These are phyloP conservation scores for Clitopilus hobsonii DNA, from an alignment of 768 basidiomycete genomes.

Conservation along the genomic window DNA sequence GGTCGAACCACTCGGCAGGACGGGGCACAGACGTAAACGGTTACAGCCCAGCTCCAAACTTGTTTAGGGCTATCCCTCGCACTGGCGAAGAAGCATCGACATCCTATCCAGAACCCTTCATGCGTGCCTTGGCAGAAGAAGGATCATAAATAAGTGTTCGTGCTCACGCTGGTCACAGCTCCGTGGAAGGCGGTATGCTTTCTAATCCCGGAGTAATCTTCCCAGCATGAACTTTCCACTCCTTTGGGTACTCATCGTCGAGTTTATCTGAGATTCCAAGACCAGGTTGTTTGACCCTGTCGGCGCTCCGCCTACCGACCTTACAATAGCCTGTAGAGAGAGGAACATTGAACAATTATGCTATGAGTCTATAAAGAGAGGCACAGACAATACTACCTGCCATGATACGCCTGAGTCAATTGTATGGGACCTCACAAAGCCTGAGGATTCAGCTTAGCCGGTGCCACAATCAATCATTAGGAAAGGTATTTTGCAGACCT, in stretches of 20 bases:
- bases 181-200: conserved; percentile 40
- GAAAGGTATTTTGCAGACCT: background rate
- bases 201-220: conserved; percentile 32
- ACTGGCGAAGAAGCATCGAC: conserved; percentile 10
- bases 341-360: background rate
- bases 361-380: background rate
- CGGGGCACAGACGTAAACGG: conserved; percentile 30
- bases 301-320: background rate
- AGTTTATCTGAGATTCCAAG: conserved; percentile 35
- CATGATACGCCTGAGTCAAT: background rate
- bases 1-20: too few species aligned
- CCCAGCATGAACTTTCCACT: conserved; percentile 36
- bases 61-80: conserved; percentile 15
- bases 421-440: background rate
- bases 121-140: conserved; percentile 19
- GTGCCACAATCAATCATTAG: background rate
- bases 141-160: background rate
- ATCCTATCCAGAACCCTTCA: conserved; percentile 29
- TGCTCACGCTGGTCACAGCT: conserved; percentile 33
- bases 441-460: background rate
- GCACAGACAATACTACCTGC: background rate
- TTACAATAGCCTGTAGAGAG: background rate
- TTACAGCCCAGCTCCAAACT: conserved; percentile 23
- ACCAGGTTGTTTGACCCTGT: background rate
- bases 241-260: conserved; percentile 28